phyloP scores from a whole-genome alignment of 2,329 filamentous ascomycete species.

The Alternaria metachromatica region DNA sequence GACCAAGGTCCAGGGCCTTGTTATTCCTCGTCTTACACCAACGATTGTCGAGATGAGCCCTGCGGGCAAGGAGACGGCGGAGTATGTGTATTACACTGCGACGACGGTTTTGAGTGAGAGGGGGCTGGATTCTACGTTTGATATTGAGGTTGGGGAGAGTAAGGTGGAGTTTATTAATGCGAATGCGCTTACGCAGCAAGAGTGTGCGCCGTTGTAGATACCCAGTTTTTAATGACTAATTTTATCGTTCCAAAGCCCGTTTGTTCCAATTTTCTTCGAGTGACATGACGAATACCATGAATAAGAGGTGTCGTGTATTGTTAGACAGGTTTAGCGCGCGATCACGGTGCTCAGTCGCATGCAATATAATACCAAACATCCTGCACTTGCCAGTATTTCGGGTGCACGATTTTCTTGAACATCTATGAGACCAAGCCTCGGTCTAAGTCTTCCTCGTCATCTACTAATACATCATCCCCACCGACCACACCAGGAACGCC shows the following conservation, averaged over 20 bases:
- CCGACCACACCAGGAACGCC: not conserved
- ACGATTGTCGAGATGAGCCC: not conserved
- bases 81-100: conserved; percentile 7
- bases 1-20: not conserved
- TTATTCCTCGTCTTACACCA: not conserved
- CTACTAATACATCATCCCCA: conserved; percentile 3
- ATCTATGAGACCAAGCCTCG: not conserved
- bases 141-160: conserved; percentile 4
- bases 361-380: not conserved
- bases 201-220: not conserved
- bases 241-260: too few species aligned
- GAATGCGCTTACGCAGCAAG: not conserved
- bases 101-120: not conserved
- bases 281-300: too few species aligned
- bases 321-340: conserved; percentile 10
- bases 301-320: too few species aligned
- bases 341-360: conserved; percentile 14
- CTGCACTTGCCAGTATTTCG: not conserved
- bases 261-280: too few species aligned
- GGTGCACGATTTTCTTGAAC: not conserved
- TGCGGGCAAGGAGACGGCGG: conserved; percentile 1
- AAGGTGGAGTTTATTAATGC: conserved; percentile 2
- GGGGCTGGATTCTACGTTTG: not conserved
- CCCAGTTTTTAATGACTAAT: too few species aligned
- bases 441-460: not conserved